Evolutionary conservation across 371 early-diverging fungal genomes (phyloP).

Genomic region (Rhizopus delemar): DNA sequence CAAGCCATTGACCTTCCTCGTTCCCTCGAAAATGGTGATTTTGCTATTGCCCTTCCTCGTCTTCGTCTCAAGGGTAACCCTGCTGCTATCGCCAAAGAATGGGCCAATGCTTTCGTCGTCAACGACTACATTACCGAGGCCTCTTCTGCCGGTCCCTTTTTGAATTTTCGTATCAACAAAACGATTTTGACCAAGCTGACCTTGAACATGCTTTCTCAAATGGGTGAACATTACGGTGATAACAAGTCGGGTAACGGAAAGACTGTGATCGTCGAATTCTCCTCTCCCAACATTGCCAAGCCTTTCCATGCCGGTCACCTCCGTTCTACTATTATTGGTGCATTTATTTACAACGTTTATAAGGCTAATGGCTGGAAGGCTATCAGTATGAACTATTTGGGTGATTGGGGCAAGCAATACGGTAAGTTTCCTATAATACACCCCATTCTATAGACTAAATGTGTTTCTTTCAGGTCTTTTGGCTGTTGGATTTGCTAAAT

Average conservation of each 20-base stretch:
- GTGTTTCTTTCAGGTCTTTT: conserved; percentile 65
- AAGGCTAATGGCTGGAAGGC: conserved; percentile 88
- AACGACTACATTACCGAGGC: conserved; percentile 62
- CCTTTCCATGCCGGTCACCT: conserved; percentile 99
- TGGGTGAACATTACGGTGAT: conserved; percentile 62
- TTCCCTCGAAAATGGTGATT: conserved; percentile 70
- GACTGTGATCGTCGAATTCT: conserved; percentile 90
- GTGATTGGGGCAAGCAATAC: conserved; percentile 99
- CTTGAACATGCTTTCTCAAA: conserved; percentile 50
- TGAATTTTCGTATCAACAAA: conserved; percentile 82
- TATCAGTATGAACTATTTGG: conserved; percentile 96
- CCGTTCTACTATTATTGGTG: conserved; percentile 97
- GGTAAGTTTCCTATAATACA: conserved; percentile 46
- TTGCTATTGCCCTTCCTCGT: conserved; percentile 84
- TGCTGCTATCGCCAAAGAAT: conserved; percentile 70
- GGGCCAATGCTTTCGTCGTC: conserved; percentile 68
- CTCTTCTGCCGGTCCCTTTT: conserved; percentile 76
- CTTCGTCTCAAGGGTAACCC: conserved; percentile 88
- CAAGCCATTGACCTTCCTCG: conserved; percentile 63
- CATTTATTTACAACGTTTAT: conserved; percentile 84
- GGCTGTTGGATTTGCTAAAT: conserved; percentile 87
- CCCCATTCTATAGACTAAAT: no score
- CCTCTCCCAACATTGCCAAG: conserved; percentile 99
- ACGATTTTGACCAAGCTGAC: conserved; percentile 54
- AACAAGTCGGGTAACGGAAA: conserved; percentile 70